These are phyloP conservation scores for Elongisporangium prolatum DNA, from an alignment of 352 stramenopile genomes.

Conservation along the genomic window DNA sequence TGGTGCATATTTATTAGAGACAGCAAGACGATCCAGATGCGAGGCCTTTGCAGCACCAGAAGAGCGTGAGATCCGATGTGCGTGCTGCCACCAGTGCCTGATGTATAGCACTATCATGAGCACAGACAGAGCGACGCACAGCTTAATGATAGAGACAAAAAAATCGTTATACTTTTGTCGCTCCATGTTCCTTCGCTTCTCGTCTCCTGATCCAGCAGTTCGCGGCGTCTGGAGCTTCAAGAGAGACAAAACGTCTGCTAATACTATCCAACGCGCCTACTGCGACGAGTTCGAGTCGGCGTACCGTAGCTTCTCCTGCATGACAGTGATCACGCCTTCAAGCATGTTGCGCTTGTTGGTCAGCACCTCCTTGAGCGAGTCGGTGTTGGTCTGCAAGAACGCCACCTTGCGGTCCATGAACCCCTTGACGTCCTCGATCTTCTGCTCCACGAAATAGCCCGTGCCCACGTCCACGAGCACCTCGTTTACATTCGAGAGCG, in stretches of 20 bases:
- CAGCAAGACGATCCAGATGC: too few species aligned
- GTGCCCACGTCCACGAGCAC: slow-evolving; percentile 94
- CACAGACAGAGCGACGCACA: not conserved
- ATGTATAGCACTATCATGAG: not conserved
- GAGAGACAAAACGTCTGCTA: not conserved
- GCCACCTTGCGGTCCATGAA: slow-evolving; percentile 93
- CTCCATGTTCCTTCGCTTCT: not conserved
- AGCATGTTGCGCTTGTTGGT: slow-evolving; percentile 78
- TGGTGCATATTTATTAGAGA: slow-evolving; percentile 88
- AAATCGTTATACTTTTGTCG: not conserved
- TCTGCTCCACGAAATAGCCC: slow-evolving; percentile 94
- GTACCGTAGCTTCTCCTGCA: slow-evolving; percentile 81
- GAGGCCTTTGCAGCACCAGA: too few species aligned
- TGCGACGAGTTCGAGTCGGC: slow-evolving; percentile 21
- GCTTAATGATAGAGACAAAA: not conserved
- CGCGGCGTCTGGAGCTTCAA: not conserved
- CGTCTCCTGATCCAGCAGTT: not conserved
- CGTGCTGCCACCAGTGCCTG: not conserved
- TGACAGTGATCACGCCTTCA: slow-evolving; percentile 74
- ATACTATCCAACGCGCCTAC: slow-evolving; percentile 7
- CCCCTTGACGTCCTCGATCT: slow-evolving; percentile 76
- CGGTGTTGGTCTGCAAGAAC: slow-evolving; percentile 91
- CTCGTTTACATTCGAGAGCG: slow-evolving; percentile 78
- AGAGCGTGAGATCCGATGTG: not conserved
- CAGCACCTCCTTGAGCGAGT: slow-evolving; percentile 89